Conservation (phyloP, 2,329 filamentous ascomycete genomes). For the Sarocladium brachiariae region DNA sequence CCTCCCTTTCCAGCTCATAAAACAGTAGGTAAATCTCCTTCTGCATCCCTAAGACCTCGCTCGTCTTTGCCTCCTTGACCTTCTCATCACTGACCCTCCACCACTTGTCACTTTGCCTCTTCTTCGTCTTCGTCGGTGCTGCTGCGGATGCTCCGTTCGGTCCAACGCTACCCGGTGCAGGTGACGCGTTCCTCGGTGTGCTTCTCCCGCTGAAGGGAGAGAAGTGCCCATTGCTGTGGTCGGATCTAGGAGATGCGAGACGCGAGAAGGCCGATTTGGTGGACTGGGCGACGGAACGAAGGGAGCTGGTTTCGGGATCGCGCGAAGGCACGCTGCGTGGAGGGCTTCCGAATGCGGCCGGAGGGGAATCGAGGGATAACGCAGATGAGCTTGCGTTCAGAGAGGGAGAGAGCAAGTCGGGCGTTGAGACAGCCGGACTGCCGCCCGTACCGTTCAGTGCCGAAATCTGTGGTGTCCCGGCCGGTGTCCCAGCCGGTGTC, state of each 20-base stretch:
- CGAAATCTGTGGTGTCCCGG: conserved; percentile 39
- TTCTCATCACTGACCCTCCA: conserved; percentile 98
- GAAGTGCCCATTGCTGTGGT: conserved; percentile 11
- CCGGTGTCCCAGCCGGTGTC: conserved; percentile 44
- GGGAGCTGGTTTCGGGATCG: conserved; percentile 43
- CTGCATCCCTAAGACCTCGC: conserved; percentile 87
- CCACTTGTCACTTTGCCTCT: conserved; percentile 69
- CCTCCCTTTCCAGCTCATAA: conserved; percentile 71
- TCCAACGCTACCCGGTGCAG: conserved; percentile 14
- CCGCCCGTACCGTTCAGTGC: conserved; percentile 25
- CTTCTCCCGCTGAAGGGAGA: not conserved
- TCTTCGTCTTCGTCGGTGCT: conserved; percentile 33
- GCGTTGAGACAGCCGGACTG: conserved; percentile 39
- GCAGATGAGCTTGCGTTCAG: conserved; percentile 29
- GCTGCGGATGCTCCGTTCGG: not conserved
- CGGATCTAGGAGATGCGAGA: conserved; percentile 33
- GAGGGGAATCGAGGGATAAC: conserved; percentile 28
- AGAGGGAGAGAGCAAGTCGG: conserved; percentile 37
- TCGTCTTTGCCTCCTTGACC: conserved; percentile 87
- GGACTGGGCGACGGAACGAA: conserved; percentile 51
- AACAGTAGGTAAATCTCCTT: conserved; percentile 94
- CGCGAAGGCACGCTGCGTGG: conserved; percentile 27
- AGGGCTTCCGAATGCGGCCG: conserved; percentile 14
- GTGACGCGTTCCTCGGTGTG: conserved; percentile 11
- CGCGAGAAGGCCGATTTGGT: conserved; percentile 47